Conservation (phyloP, 768 basidiomycete species). For the Tylopilus intermedius region DNA sequence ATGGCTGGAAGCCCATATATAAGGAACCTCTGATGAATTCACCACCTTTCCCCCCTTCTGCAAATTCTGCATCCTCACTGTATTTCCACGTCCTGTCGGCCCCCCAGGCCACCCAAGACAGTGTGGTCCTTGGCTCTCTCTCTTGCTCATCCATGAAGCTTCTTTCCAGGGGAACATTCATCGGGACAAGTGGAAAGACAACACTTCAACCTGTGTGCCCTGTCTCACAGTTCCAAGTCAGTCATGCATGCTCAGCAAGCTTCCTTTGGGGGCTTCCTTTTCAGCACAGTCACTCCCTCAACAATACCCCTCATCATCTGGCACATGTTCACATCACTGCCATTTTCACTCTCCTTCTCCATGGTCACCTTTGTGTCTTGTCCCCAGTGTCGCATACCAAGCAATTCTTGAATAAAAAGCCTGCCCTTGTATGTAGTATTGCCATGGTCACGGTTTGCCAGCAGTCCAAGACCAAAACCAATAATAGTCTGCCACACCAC, state of each 20-base stretch:
- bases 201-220: background rate
- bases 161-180: constrained; percentile 4
- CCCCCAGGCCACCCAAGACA: constrained; percentile 15
- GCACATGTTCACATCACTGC: constrained; percentile 16
- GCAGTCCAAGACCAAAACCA: too few species aligned
- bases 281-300: constrained; percentile 11
- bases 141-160: constrained; percentile 9
- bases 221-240: constrained; percentile 9
- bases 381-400: constrained; percentile 23
- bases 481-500: too few species aligned
- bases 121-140: constrained; percentile 9
- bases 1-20: constrained; percentile 11
- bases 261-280: constrained; percentile 8
- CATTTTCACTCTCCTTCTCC: constrained; percentile 29
- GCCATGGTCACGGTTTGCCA: too few species aligned
- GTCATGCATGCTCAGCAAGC: constrained; percentile 19
- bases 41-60: constrained; percentile 26
- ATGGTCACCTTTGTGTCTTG: constrained; percentile 10
- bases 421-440: constrained; percentile 58
- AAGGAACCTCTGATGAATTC: constrained; percentile 30
- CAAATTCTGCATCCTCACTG: constrained; percentile 14
- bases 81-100: constrained; percentile 16
- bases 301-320: constrained; percentile 11
- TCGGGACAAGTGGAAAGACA: constrained; percentile 24
- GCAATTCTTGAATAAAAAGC: constrained; percentile 44